These are phyloP conservation scores for Hortaea sp. DNA, from an alignment of 2,329 filamentous ascomycete species.

Conservation along the genomic window DNA sequence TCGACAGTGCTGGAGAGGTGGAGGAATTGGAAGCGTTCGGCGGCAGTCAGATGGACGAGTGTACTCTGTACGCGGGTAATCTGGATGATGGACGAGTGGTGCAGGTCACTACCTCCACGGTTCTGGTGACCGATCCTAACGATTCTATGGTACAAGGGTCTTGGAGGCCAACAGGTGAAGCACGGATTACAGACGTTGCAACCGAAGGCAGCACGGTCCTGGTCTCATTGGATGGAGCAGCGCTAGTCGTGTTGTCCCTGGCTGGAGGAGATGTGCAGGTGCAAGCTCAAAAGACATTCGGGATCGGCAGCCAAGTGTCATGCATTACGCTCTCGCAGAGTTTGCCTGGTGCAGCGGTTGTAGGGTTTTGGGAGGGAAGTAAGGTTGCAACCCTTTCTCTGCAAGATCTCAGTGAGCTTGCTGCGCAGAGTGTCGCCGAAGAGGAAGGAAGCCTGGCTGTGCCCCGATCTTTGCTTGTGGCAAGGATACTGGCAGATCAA, in stretches of 20 bases:
- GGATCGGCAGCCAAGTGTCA: constrained; percentile 59
- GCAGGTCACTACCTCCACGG: constrained; percentile 62
- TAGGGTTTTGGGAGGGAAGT: constrained; percentile 83
- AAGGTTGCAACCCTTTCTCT: constrained; percentile 66
- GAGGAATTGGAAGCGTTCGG: constrained; percentile 75
- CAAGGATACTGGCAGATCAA: constrained; percentile 52
- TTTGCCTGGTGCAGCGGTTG: constrained; percentile 57
- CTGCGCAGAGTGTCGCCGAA: constrained; percentile 46
- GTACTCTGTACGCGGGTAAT: constrained; percentile 63
- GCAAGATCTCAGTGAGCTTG: constrained; percentile 53
- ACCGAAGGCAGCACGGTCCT: constrained; percentile 61
- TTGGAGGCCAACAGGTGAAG: constrained; percentile 45
- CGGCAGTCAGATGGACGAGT: constrained; percentile 57
- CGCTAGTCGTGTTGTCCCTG: constrained; percentile 56
- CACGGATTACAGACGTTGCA: constrained; percentile 65
- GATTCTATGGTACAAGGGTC: constrained; percentile 37
- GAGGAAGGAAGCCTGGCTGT: constrained; percentile 62
- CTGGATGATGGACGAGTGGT: constrained; percentile 52
- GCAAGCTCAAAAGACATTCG: constrained; percentile 41
- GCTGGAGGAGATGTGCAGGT: constrained; percentile 44
- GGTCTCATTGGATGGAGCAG: constrained; percentile 66
- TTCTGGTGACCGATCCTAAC: constrained; percentile 53
- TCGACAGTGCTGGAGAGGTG: constrained; percentile 63
- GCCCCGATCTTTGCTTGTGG: constrained; percentile 70
- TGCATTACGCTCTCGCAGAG: constrained; percentile 66